Conservation (phyloP, 2,329 filamentous ascomycete genomes). For the Cyclaneusma minus region DNA sequence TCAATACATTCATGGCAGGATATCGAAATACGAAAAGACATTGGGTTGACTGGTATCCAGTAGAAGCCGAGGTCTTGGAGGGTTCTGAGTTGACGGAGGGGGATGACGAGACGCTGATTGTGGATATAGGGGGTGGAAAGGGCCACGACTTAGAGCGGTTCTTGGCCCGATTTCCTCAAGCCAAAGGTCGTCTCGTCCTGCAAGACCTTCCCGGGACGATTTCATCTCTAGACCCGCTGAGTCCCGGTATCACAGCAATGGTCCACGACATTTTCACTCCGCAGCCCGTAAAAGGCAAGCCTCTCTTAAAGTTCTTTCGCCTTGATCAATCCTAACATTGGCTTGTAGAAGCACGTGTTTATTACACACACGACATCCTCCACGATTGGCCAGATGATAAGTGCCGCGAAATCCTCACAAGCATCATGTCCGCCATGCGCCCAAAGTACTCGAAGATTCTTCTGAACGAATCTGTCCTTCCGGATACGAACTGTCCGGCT, state of each 20-base stretch:
- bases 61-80: too few species aligned
- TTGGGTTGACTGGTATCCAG: too few species aligned
- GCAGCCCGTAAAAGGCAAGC: slow-evolving; percentile 15
- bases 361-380: slow-evolving; percentile 20
- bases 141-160: slow-evolving; percentile 10
- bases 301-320: not conserved
- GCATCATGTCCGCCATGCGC: slow-evolving; percentile 16
- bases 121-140: slow-evolving; percentile 12
- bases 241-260: slow-evolving; percentile 12
- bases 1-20: too few species aligned
- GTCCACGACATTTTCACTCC: slow-evolving; percentile 19
- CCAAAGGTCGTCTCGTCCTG: slow-evolving; percentile 9
- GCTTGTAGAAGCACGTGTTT: slow-evolving; percentile 15
- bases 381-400: slow-evolving; percentile 24
- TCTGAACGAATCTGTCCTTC: slow-evolving; percentile 26
- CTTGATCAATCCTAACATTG: slow-evolving; percentile 1
- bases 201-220: slow-evolving; percentile 13
- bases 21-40: too few species aligned
- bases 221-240: slow-evolving; percentile 4
- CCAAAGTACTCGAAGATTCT: slow-evolving; percentile 24
- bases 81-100: too few species aligned
- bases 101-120: slow-evolving; percentile 9
- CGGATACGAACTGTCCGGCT: slow-evolving; percentile 16
- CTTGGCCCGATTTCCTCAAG: slow-evolving; percentile 6
- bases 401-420: slow-evolving; percentile 17